Evolutionary conservation across 768 basidiomycete species (phyloP).

Genomic region (Boletus rubropictus): DNA sequence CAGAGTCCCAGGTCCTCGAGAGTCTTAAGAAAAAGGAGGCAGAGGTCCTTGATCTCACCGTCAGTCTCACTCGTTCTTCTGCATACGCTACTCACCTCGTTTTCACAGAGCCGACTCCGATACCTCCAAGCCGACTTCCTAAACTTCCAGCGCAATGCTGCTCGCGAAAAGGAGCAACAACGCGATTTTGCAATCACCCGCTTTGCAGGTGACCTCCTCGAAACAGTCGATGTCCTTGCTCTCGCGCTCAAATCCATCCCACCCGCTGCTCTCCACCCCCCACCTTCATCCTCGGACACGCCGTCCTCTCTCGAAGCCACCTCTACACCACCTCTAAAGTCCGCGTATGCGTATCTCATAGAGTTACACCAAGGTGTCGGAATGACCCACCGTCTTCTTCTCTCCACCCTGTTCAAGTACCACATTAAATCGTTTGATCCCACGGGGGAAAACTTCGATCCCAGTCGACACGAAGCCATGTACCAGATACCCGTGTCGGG

Average conservation of each 20-base stretch:
- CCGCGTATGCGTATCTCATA: conserved; percentile 50
- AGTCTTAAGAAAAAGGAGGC: conserved; percentile 78
- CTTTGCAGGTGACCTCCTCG: conserved; percentile 86
- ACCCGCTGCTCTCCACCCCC: conserved; percentile 35
- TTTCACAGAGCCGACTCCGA: conserved; percentile 72
- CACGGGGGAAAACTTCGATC: conserved; percentile 89
- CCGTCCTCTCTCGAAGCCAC: conserved; percentile 28
- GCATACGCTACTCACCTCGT: conserved; percentile 2
- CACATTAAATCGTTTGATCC: conserved; percentile 91
- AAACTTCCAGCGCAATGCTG: conserved; percentile 88
- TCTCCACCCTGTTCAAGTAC: conserved; percentile 87
- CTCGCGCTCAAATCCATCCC: conserved; percentile 82
- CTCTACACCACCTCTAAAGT: conserved; percentile 40
- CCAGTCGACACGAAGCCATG: conserved; percentile 91
- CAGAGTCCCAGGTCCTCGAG: conserved; percentile 34
- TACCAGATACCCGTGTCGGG: conserved; percentile 91
- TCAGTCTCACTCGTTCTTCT: conserved; percentile 34
- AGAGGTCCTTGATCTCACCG: conserved; percentile 80
- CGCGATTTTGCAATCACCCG: conserved; percentile 89
- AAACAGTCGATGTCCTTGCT: conserved; percentile 85
- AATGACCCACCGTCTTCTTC: conserved; percentile 84
- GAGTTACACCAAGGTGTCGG: conserved; percentile 85
- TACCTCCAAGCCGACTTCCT: conserved; percentile 94
- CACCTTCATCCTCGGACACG: conserved; percentile 22
- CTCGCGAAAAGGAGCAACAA: conserved; percentile 87